Conservation (phyloP, 306 rosid species). For the Citrullus amarus region DNA sequence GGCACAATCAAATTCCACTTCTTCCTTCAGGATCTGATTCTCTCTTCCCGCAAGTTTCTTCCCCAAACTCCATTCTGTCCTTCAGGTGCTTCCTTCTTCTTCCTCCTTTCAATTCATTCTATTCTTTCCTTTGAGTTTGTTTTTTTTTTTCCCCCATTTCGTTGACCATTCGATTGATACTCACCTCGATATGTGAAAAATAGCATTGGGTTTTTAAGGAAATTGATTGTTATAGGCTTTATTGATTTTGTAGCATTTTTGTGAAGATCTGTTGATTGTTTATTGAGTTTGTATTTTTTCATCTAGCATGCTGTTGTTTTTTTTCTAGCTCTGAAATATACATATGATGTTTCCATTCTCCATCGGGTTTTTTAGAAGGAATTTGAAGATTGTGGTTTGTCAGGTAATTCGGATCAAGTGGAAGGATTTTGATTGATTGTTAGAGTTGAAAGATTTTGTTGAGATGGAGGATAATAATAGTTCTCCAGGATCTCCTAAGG, state of each 20-base stretch:
- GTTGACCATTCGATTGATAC: not conserved
- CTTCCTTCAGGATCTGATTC: slow-evolving; percentile 7
- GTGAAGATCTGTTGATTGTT: not conserved
- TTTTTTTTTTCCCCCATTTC: not conserved
- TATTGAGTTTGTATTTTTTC: too few relatives aligned
- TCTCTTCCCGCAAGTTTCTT: slow-evolving; percentile 1
- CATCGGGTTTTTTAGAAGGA: not conserved
- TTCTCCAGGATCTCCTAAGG: slow-evolving; percentile 29
- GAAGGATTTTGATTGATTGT: not conserved
- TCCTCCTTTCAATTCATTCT: not conserved
- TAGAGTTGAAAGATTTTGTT: not conserved
- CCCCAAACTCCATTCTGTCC: not conserved
- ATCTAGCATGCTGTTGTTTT: not conserved
- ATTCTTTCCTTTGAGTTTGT: not conserved
- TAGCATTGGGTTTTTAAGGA: not conserved
- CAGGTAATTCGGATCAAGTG: slow-evolving; percentile 5
- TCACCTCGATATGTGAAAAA: not conserved
- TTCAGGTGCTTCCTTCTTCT: not conserved
- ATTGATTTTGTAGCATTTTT: not conserved
- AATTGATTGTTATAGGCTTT: not conserved
- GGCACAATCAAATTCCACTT: not conserved
- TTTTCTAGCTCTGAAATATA: not conserved
- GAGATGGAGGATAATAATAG: slow-evolving; percentile 36
- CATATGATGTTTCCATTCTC: not conserved
- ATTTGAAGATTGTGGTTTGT: not conserved